Percentiles rank a stretch among this genome's conserved stretches.
phyloP scores from a whole-genome alignment of 1,139 yeast genomes.

The Suhomyces taliae region DNA sequence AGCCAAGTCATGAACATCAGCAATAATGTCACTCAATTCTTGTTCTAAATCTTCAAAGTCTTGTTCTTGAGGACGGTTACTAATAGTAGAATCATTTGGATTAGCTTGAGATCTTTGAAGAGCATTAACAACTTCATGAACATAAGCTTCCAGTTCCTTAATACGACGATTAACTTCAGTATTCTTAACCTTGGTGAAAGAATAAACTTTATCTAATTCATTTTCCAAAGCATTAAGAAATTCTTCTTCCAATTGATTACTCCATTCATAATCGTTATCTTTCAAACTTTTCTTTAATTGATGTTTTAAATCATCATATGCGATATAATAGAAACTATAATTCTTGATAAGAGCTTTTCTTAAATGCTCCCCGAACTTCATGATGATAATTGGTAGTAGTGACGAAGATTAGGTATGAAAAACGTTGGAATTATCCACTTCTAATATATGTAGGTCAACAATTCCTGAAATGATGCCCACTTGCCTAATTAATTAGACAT shows the following conservation, averaged over 20 bases:
- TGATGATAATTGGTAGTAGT: conserved; percentile 16
- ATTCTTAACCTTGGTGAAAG: conserved; percentile 83
- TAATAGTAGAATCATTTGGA: conserved; percentile 21
- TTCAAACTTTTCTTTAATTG: conserved; percentile 68
- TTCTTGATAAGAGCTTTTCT: conserved; percentile 75
- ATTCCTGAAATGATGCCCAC: background rate
- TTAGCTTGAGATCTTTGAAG: conserved; percentile 21
- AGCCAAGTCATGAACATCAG: conserved; percentile 96
- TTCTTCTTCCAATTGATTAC: conserved; percentile 73
- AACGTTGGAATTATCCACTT: background rate
- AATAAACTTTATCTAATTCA: conserved; percentile 87
- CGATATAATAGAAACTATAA: conserved; percentile 84
- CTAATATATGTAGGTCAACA: conserved; percentile 1
- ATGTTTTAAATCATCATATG: conserved; percentile 86
- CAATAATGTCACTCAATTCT: conserved; percentile 88
- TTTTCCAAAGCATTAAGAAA: conserved; percentile 72
- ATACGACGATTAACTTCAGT: conserved; percentile 82
- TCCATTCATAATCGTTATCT: conserved; percentile 61
- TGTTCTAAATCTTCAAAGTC: conserved; percentile 91
- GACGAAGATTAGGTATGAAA: too few species aligned
- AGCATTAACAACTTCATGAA: conserved; percentile 59
- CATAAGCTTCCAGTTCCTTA: conserved; percentile 73
- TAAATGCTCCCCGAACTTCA: conserved; percentile 80
- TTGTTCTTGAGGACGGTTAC: conserved; percentile 60
- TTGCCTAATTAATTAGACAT: background rate